Evolutionary conservation across 345 rosid species (phyloP), one percentile per base, ranked within the genome.

Genomic region (Heritiera littoralis): DNA sequence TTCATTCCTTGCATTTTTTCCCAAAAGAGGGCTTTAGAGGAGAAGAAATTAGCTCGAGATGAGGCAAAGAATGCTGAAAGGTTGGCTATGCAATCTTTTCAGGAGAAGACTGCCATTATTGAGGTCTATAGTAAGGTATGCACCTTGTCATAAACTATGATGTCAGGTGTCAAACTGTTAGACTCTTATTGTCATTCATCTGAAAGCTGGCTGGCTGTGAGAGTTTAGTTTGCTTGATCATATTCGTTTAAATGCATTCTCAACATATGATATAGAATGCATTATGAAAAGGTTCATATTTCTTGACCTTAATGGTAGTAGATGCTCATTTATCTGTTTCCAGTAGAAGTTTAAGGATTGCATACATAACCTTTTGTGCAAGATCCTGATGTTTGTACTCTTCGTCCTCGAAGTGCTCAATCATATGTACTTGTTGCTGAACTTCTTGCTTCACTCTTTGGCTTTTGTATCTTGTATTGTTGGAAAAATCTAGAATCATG

Each of bases 61-160:
- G 94, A 91, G 79, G 94, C 93, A 79, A 87, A 82, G 85, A 85
- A 87, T 82, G 89, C 95, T 74, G 97, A 93, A 83, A 89, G 85
- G 81, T 81, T 64, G 67, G 95, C 97, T 32, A 87, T 89, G 89
- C 86, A 89, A 61, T 81, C 88, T 68, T 92, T 87, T 81, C 93
- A 91, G 83, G 92, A 92, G 80, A 94, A 89, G 81, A 90, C 91
- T 82, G 83, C 89, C 32, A 52, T 80, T 40, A 83, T 91, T 41
- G 98, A 96, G 77, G 89, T 90, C 85, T 93, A 90, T 81, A 81
- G 82, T 7, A 93, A 96, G 98, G 99, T 94, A 89, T 43, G 30
- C 32, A 10, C 10, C 41, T 78, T 64, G 32, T 63, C 43, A 48
- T 68, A 70, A 81, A 74, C 58, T 43, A 40, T 32, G 14, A 38